phyloP scores from a whole-genome alignment of 2,329 filamentous ascomycete genomes.

The Fusarium hainanense region DNA sequence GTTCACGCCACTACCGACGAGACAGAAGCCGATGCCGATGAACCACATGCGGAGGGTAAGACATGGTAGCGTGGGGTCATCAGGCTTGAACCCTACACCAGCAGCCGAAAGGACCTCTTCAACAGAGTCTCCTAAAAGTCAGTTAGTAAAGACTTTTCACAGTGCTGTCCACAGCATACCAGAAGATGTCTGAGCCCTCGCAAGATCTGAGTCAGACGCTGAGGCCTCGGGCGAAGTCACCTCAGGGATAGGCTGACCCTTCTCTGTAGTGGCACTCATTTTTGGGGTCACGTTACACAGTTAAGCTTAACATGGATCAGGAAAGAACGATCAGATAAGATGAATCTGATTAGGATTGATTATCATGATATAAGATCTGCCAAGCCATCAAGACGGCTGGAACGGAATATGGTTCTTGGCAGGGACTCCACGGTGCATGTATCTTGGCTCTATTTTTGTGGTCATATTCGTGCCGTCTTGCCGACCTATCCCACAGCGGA shows the following conservation, averaged over 20 bases:
- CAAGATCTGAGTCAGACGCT: neutral
- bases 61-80: slow-evolving; percentile 47
- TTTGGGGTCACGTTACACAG: neutral
- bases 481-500: neutral
- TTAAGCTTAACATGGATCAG: neutral
- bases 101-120: slow-evolving; percentile 48
- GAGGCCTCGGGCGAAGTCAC: neutral
- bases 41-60: slow-evolving; percentile 55
- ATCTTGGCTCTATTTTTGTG: neutral
- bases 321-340: slow-evolving; percentile 5
- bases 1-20: slow-evolving; percentile 53
- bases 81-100: slow-evolving; percentile 45
- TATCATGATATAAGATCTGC: slow-evolving; percentile 8
- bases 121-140: slow-evolving; percentile 10
- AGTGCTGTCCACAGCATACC: neutral
- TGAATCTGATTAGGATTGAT: slow-evolving; percentile 1
- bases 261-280: neutral
- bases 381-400: neutral
- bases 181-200: slow-evolving; percentile 18
- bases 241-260: neutral
- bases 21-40: slow-evolving; percentile 53
- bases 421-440: neutral
- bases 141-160: neutral
- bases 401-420: neutral
- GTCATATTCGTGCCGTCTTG: neutral